phyloP scores from a whole-genome alignment of 345 rosid species.

The Dovyalis caffra region DNA sequence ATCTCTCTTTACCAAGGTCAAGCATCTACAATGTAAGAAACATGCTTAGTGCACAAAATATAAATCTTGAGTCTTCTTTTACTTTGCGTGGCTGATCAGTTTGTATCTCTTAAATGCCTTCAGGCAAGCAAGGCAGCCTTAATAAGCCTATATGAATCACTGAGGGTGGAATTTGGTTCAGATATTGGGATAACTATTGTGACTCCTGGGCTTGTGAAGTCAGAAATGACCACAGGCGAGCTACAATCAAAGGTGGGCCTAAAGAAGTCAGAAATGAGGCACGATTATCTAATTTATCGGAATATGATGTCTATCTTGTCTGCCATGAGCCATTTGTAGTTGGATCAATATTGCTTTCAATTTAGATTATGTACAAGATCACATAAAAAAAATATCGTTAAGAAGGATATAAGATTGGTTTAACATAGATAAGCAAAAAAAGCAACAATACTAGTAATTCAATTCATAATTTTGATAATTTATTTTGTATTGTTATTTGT shows the following conservation, averaged over 20 bases:
- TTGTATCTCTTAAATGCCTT: background rate
- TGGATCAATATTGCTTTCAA: background rate
- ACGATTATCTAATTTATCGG: too few relatives aligned
- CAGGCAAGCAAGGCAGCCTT: conserved; percentile 47
- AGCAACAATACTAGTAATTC: too few relatives aligned
- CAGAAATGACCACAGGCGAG: conserved; percentile 30
- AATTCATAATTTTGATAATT: too few relatives aligned
- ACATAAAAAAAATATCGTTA: too few relatives aligned
- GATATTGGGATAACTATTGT: conserved; percentile 52
- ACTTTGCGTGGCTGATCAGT: background rate
- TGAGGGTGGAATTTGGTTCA: conserved; percentile 41
- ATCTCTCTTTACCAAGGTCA: conserved; percentile 40
- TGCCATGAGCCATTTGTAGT: background rate
- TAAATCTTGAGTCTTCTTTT: background rate
- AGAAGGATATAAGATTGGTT: too few relatives aligned
- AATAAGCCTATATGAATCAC: conserved; percentile 37
- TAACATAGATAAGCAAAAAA: too few relatives aligned
- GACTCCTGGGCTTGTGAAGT: conserved; percentile 34
- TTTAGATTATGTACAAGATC: too few relatives aligned
- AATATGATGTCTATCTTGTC: too few relatives aligned
- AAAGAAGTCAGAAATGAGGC: too few relatives aligned
- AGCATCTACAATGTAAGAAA: conserved; percentile 46
- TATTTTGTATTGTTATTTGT: too few relatives aligned
- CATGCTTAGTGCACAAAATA: background rate
- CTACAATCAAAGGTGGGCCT: too few relatives aligned